Percentiles rank a stretch among this genome's conserved stretches.
These are phyloP conservation scores for Ophiocordyceps camponoti-rufipedis DNA, from an alignment of 2,329 filamentous ascomycete genomes.

Conservation along the genomic window DNA sequence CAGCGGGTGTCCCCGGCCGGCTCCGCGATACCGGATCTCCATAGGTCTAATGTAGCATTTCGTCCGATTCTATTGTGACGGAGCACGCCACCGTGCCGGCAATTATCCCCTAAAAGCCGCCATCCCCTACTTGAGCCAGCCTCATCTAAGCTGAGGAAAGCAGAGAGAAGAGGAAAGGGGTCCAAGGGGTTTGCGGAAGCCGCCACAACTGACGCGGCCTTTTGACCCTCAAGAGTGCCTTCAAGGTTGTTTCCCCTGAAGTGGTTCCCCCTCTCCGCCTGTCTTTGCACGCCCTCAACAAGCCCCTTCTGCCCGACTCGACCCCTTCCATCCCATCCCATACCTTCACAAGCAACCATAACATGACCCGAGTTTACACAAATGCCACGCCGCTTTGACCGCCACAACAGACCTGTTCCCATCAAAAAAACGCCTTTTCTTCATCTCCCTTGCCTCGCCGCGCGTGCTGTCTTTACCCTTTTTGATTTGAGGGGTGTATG, in stretches of 20 bases:
- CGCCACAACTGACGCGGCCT: not conserved
- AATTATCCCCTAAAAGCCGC: not conserved
- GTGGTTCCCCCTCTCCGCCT: too few relatives aligned
- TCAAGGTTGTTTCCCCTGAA: too few relatives aligned
- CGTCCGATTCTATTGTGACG: not conserved
- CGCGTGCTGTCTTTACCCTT: not conserved
- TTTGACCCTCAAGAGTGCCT: not conserved
- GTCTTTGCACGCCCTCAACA: too few relatives aligned
- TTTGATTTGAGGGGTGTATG: not conserved
- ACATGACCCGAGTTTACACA: not conserved
- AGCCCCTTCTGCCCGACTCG: too few relatives aligned
- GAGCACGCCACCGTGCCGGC: not conserved
- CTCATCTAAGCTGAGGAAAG: not conserved
- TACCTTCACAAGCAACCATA: not conserved
- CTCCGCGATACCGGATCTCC: not conserved
- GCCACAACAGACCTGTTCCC: not conserved
- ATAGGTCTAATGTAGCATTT: not conserved
- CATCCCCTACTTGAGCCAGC: too few relatives aligned
- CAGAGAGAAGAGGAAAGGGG: not conserved
- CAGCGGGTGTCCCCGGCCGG: not conserved
- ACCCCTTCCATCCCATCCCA: too few relatives aligned
- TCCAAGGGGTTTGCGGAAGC: not conserved
- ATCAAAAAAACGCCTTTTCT: not conserved
- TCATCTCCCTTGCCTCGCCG: not conserved
- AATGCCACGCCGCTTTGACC: not conserved